Evolutionary conservation across 352 stramenopile species (phyloP).

Genomic region (Plasmopara muralis): DNA sequence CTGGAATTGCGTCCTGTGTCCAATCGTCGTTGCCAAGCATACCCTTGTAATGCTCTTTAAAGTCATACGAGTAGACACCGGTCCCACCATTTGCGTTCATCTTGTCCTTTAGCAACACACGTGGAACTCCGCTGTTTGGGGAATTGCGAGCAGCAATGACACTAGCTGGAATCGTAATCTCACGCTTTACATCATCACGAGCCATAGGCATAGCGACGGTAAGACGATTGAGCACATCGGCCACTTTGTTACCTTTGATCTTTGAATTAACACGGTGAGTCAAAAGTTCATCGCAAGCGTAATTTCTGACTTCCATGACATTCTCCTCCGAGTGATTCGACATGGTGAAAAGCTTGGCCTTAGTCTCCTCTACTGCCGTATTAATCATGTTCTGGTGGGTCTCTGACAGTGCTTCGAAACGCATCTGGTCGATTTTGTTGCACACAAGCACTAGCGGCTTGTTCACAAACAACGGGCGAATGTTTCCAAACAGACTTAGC

Average conservation of each 20-base stretch:
- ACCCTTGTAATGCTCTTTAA: slow-evolving; percentile 95
- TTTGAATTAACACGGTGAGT: slow-evolving; percentile 92
- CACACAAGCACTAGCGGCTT: slow-evolving; percentile 98
- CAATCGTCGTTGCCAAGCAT: slow-evolving; percentile 95
- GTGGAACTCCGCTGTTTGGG: slow-evolving; percentile 26
- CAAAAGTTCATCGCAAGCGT: slow-evolving; percentile 95
- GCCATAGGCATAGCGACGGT: slow-evolving; percentile 93
- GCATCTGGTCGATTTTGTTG: slow-evolving; percentile 98
- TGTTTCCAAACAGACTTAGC: slow-evolving; percentile 95
- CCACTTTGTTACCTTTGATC: slow-evolving; percentile 93
- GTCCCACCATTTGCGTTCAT: slow-evolving; percentile 95
- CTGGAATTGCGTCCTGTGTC: slow-evolving; percentile 95
- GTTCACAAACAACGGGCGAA: slow-evolving; percentile 98
- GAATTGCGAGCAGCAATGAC: slow-evolving; percentile 83
- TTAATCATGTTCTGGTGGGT: slow-evolving; percentile 83
- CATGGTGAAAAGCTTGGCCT: slow-evolving; percentile 96
- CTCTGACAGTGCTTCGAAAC: slow-evolving; percentile 85
- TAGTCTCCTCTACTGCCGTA: slow-evolving; percentile 52
- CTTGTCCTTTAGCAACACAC: slow-evolving; percentile 76
- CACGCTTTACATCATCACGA: slow-evolving; percentile 87
- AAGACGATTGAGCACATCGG: slow-evolving; percentile 94
- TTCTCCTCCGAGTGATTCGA: slow-evolving; percentile 97
- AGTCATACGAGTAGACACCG: slow-evolving; percentile 97
- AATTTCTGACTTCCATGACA: slow-evolving; percentile 92
- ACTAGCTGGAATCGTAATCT: slow-evolving; percentile 90